These are phyloP conservation scores for Leccinum longicurvipes DNA, from an alignment of 768 basidiomycete species.

Conservation along the genomic window DNA sequence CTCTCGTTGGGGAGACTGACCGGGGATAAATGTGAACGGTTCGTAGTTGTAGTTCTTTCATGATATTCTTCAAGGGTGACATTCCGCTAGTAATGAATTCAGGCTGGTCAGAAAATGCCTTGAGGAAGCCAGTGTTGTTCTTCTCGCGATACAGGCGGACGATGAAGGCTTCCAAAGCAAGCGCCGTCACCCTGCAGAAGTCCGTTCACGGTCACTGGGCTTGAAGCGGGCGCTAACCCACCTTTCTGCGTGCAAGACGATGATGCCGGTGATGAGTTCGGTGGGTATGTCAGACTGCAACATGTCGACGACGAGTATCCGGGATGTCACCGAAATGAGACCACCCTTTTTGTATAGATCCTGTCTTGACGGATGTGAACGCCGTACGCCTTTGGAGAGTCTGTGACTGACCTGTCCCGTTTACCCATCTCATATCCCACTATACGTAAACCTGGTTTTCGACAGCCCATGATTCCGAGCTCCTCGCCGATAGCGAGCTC, in stretches of 20 bases:
- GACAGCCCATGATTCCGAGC: slow-evolving; percentile 86
- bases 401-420: slow-evolving; percentile 66
- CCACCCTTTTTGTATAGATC: slow-evolving; percentile 86
- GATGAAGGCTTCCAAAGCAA: slow-evolving; percentile 89
- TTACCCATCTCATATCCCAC: slow-evolving; percentile 78
- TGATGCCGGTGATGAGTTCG: slow-evolving; percentile 81
- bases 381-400: neutral
- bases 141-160: slow-evolving; percentile 86
- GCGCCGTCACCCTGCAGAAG: slow-evolving; percentile 68
- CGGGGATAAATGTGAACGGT: slow-evolving; percentile 92
- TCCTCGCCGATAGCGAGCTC: slow-evolving; percentile 91
- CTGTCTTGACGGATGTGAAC: slow-evolving; percentile 48
- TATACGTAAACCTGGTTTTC: slow-evolving; percentile 78
- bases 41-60: slow-evolving; percentile 89
- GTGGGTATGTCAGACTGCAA: slow-evolving; percentile 81
- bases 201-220: neutral
- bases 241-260: slow-evolving; percentile 92
- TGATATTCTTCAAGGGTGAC: slow-evolving; percentile 86
- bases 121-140: slow-evolving; percentile 88
- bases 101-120: slow-evolving; percentile 96
- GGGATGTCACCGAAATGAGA: slow-evolving; percentile 86
- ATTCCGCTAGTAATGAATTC: slow-evolving; percentile 92
- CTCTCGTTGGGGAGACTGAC: slow-evolving; percentile 37
- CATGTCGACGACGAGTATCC: slow-evolving; percentile 95
- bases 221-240: slow-evolving; percentile 30